Evolutionary conservation across 1,139 yeast species (phyloP).

Genomic region (Yamadazyma oceani): DNA sequence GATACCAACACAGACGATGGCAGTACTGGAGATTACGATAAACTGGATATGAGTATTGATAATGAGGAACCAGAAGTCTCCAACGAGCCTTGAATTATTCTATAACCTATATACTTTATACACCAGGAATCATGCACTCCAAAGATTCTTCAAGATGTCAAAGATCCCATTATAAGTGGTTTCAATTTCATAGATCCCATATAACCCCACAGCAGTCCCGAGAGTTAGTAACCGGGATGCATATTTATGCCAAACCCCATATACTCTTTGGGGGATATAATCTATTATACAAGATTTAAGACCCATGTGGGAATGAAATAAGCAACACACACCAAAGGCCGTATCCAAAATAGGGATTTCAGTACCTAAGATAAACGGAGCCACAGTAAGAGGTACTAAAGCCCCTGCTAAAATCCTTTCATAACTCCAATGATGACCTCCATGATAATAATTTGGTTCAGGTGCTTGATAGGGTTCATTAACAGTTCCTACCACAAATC

Average conservation of each 20-base stretch:
- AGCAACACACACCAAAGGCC: constrained; percentile 50
- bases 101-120: not conserved
- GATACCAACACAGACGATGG: constrained; percentile 2
- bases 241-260: constrained; percentile 62
- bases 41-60: constrained; percentile 14
- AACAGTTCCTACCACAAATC: constrained; percentile 70
- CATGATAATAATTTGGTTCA: constrained; percentile 52
- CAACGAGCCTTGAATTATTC: too few relatives aligned
- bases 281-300: constrained; percentile 78
- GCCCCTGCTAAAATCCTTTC: constrained; percentile 62
- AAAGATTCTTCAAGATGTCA: constrained; percentile 43
- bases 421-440: constrained; percentile 72
- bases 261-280: constrained; percentile 73
- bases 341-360: constrained; percentile 56
- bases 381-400: constrained; percentile 61
- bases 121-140: constrained; percentile 25
- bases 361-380: constrained; percentile 61
- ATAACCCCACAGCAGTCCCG: constrained; percentile 62
- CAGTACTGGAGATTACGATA: constrained; percentile 7
- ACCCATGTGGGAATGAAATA: constrained; percentile 69
- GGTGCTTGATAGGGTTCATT: constrained; percentile 74
- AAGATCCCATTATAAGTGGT: constrained; percentile 55
- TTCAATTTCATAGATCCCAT: constrained; percentile 70
- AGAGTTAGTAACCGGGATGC: constrained; percentile 63
- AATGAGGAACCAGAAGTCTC: constrained; percentile 3